These are phyloP conservation scores for Candida peoriensis DNA, from an alignment of 805 yeast genomes.

Conservation along the genomic window DNA sequence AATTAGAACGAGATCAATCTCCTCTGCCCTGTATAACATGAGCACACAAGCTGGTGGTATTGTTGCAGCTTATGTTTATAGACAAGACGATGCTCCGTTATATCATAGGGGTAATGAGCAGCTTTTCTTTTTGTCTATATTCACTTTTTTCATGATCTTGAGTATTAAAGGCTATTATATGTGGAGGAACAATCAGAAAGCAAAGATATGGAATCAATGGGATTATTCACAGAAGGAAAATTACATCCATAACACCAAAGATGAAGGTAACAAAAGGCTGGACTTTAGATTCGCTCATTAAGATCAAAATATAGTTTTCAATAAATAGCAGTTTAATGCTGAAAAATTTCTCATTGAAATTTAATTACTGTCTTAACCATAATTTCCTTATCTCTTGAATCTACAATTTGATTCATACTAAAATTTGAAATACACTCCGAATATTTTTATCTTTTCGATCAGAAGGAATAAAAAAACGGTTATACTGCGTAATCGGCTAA, in stretches of 20 bases:
- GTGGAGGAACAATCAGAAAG: constrained; percentile 38
- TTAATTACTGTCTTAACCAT: too few species aligned
- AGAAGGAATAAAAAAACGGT: too few species aligned
- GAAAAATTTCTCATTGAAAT: too few species aligned
- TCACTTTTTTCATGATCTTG: constrained; percentile 15
- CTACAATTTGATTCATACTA: too few species aligned
- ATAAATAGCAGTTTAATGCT: too few species aligned
- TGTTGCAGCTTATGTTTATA: constrained; percentile 50
- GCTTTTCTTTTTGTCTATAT: constrained; percentile 4
- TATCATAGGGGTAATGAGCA: constrained; percentile 52
- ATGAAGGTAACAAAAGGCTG: constrained; percentile 54
- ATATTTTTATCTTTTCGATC: too few species aligned
- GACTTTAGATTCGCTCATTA: constrained; percentile 38
- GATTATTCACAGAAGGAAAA: constrained; percentile 42
- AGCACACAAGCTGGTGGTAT: constrained; percentile 56
- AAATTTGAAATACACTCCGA: too few species aligned
- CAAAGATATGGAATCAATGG: constrained; percentile 44
- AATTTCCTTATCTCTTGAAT: too few species aligned
- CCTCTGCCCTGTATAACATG: constrained; percentile 63
- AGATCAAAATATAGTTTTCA: too few species aligned
- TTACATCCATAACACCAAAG: constrained; percentile 42
- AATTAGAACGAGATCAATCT: constrained; percentile 55
- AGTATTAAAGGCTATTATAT: constrained; percentile 7
- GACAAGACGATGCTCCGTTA: constrained; percentile 50
- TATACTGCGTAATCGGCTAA: too few species aligned